Percentiles rank a stretch among this genome's conserved stretches.
Evolutionary conservation across 228 moss, liverwort and hornwort species (phyloP).

Genomic region (Sphagnum fallax): DNA sequence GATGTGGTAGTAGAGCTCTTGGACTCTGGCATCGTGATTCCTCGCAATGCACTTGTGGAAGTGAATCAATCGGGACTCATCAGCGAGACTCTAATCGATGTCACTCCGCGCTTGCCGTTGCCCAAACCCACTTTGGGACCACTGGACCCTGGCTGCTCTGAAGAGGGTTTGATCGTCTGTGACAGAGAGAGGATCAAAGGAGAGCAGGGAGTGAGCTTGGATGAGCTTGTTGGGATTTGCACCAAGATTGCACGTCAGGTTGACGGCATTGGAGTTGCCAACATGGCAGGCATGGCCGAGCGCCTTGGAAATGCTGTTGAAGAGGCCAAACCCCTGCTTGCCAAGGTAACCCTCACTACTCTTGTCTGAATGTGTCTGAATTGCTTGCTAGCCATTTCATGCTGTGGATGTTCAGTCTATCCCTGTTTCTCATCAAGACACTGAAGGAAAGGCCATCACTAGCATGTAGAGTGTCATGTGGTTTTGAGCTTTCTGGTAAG

Average conservation of each 20-base stretch:
- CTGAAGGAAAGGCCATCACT: not conserved
- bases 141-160: conserved; percentile 53
- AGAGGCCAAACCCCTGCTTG: conserved; percentile 82
- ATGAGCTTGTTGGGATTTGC: conserved; percentile 86
- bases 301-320: conserved; percentile 69
- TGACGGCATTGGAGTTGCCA: conserved; percentile 68
- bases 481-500: too few species aligned
- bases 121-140: conserved; percentile 77
- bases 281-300: conserved; percentile 71
- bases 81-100: conserved; percentile 91
- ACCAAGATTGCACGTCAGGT: conserved; percentile 82
- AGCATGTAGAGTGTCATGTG: not conserved
- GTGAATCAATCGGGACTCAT: conserved; percentile 95
- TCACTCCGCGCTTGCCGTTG: conserved; percentile 68
- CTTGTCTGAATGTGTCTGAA: not conserved
- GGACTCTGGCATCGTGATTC: conserved; percentile 79
- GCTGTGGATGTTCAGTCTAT: not conserved
- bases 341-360: conserved; percentile 37
- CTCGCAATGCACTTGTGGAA: conserved; percentile 86
- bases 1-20: conserved; percentile 79
- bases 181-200: conserved; percentile 84
- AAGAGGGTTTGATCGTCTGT: conserved; percentile 88
- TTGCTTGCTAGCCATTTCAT: not conserved
- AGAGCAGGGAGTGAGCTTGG: conserved; percentile 91
- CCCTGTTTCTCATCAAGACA: not conserved